These are phyloP conservation scores for Pistacia vera DNA, from an alignment of 345 rosid genomes.

Conservation along the genomic window DNA sequence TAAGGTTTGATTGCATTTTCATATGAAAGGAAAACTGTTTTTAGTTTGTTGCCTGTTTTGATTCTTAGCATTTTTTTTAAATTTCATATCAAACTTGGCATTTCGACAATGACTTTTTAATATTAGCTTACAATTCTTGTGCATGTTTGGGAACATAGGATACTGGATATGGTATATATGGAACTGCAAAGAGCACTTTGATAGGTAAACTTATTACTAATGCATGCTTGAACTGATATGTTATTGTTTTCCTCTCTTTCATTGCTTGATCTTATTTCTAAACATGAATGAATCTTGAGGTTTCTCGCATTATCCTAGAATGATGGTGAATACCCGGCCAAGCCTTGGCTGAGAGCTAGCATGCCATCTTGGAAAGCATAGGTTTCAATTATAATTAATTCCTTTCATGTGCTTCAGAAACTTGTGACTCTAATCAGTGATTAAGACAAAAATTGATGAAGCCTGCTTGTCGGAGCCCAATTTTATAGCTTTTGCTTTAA, in stretches of 20 bases:
- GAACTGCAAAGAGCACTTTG: constrained; percentile 54
- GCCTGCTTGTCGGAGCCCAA: not conserved
- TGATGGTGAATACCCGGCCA: constrained; percentile 45
- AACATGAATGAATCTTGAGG: constrained; percentile 26
- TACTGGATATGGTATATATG: constrained; percentile 46
- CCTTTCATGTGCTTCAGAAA: not conserved
- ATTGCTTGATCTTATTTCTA: not conserved
- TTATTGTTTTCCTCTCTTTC: not conserved
- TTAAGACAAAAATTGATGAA: not conserved
- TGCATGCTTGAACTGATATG: constrained; percentile 4
- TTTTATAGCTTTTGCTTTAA: not conserved
- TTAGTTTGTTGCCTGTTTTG: not conserved
- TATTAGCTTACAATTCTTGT: not conserved
- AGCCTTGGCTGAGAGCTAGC: constrained; percentile 59
- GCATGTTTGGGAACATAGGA: constrained; percentile 37
- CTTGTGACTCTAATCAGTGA: not conserved
- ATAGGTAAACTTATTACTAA: constrained; percentile 39
- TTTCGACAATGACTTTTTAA: not conserved
- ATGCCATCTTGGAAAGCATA: constrained; percentile 56
- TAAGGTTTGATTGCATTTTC: not conserved
- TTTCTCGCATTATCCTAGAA: constrained; percentile 54
- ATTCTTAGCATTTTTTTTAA: not conserved
- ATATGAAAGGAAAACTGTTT: not conserved
- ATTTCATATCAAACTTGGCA: not conserved
- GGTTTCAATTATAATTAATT: constrained; percentile 31